Evolutionary conservation across 2,329 filamentous ascomycete genomes (phyloP), one percentile per base, ranked within the genome.

Genomic region (Monosporascus sp.): DNA sequence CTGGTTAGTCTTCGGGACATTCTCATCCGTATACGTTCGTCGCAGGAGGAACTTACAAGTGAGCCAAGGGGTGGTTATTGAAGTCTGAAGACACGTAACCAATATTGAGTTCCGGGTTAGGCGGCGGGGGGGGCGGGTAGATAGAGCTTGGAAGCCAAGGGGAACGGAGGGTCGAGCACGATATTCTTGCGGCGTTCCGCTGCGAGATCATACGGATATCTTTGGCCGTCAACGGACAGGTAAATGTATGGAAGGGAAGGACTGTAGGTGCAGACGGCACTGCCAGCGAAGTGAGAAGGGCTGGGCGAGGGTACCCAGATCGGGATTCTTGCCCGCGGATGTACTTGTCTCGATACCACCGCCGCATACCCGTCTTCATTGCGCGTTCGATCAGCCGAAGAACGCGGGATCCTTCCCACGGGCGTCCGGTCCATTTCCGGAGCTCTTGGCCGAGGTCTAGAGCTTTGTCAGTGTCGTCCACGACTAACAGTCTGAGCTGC

Each of bases 41-140:
- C 17, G 36, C 17, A 24, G 40, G 48, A 8, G 9, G 40, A 16
- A 64, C 80, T 73, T 74, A 84, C 79, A 99, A 71, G 73, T 99
- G 94, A 24, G 94, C 94, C 36, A 99, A 76, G 4, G 94, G 94
- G 67, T 99, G 94, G 64, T 99, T 99, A 67, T 99, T 99, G 73
- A 99, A 99, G 71, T 99, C 94, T 0, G 94, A 97, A 3, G 94
- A 97, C 38, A 99, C 86, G 69, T 99, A 99, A 47, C 94, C 94
- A 56, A 99, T 85, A 61, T 91, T 93, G n/a, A 99, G 78, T 59
- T 87, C 84, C 1, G 92, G 91, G 44, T 77, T 80, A 1, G 94
- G 94, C 1, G 94, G 92, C 2, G 83, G 71, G 0, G 94, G 94
- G 2, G 94, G 94, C n/a, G 84, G 83, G 64, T 90, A 96, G 0